Evolutionary conservation across 257 asterid genomes (phyloP), one percentile per base, ranked within the genome.

Genomic region (Linderniella brevidens): DNA sequence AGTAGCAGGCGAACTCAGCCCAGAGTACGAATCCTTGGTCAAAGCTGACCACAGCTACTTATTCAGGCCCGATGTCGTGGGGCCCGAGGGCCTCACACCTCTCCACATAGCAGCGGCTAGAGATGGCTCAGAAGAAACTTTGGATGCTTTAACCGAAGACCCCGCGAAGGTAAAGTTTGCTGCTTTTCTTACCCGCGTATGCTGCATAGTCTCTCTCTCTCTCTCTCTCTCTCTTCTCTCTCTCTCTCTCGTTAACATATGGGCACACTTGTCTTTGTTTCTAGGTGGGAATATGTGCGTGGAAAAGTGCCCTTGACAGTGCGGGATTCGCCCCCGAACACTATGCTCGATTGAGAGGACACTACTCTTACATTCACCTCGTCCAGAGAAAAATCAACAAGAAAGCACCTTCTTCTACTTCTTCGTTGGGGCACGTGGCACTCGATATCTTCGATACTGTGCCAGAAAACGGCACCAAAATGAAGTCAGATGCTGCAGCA

Each of bases 81-180:
- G 88, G 32, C 75, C 82, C 8, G 86, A 77, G 43, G 92, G 92
- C 12, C 55, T 79, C 72, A 83, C 94, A 56, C 93, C 93, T 51
- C 82, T 79, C 46, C 94, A 83, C 58, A 37, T 79, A 41, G 90
- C 86, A 17, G 86, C 90, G 18, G 62, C 82, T 60, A 57, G 63
- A 19, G 77, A 67, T 17, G 63, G 71, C 48, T 60, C 61, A 53
- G 86, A 74, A 55, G 52, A 55, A 46, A 53, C 79, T 18, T 53
- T 79, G 63, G 83, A 77, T 52, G 88, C 80, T 18, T 56, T 83
- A 50, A 70, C 71, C 41, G 75, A 74, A 45, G 88, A 83, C 63
- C 86, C 94, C 40, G 72, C 67, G 70, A 13, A 39, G 79, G 94
- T 83, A 68, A 41, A 45, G 49, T 11, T 46, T 50, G 17, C 32